Percentiles rank a stretch among this genome's conserved stretches.
Evolutionary conservation across 805 yeast species (phyloP).

Genomic region (Kodamaea jinghongensis): DNA sequence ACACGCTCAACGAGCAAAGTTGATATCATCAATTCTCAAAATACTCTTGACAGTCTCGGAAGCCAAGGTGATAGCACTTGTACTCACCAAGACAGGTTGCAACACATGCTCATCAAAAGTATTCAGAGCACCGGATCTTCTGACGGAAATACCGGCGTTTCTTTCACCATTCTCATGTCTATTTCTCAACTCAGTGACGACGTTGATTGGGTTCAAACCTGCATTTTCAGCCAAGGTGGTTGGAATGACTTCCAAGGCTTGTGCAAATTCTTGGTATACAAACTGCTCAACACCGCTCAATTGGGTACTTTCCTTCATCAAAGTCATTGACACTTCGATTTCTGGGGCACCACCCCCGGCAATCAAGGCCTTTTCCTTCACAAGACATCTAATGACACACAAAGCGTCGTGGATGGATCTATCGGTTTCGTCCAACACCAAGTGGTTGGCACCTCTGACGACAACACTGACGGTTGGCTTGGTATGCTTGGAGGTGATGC

Average conservation of each 20-base stretch:
- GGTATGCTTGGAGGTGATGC: conserved; percentile 54
- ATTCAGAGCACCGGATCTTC: conserved; percentile 90
- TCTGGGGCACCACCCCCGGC: conserved; percentile 99
- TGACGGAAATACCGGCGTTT: conserved; percentile 93
- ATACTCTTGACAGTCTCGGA: conserved; percentile 96
- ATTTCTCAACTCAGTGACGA: conserved; percentile 87
- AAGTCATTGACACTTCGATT: conserved; percentile 76
- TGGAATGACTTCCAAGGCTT: conserved; percentile 89
- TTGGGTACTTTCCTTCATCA: conserved; percentile 67
- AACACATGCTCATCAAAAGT: conserved; percentile 91
- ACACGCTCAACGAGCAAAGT: conserved; percentile 61
- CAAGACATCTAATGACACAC: conserved; percentile 87
- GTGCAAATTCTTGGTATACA: conserved; percentile 88
- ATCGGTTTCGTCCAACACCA: conserved; percentile 93
- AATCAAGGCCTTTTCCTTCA: conserved; percentile 82
- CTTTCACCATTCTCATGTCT: conserved; percentile 88
- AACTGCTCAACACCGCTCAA: conserved; percentile 85
- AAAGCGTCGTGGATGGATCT: conserved; percentile 96
- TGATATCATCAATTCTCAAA: conserved; percentile 94
- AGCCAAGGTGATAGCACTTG: conserved; percentile 91
- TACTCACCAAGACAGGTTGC: conserved; percentile 93
- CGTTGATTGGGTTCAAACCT: conserved; percentile 85
- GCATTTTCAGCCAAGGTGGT: conserved; percentile 95
- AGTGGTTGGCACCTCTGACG: conserved; percentile 90
- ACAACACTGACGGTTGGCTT: conserved; percentile 81